A percentile compares a stretch with the other conserved stretches of the same genome.
phyloP scores from a whole-genome alignment of 148 eudicot genomes.

The Pharnaceum exiguum region DNA sequence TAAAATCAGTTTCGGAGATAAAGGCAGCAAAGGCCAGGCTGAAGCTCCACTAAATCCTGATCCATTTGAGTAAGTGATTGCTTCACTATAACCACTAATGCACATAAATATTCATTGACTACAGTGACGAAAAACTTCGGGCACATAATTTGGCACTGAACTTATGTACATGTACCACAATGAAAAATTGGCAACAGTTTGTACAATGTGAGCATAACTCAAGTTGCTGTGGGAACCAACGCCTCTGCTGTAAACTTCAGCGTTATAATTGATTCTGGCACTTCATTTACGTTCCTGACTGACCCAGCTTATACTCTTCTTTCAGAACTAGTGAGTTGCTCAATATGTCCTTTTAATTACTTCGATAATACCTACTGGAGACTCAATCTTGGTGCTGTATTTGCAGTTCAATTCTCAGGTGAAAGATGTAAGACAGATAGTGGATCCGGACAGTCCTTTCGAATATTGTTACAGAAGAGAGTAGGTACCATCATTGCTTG shows the following conservation, averaged over 20 bases:
- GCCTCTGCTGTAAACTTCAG: conserved; percentile 30
- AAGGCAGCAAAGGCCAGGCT: conserved; percentile 55
- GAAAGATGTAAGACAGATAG: conserved; percentile 28
- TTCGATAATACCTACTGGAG: background rate
- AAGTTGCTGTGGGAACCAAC: conserved; percentile 44
- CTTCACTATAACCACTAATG: background rate
- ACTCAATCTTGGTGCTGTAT: background rate
- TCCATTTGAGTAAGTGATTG: conserved; percentile 37
- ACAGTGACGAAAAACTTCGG: too few species aligned
- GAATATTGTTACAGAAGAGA: conserved; percentile 47
- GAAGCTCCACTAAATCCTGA: conserved; percentile 58
- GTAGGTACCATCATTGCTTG: conserved; percentile 18
- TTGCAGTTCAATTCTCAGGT: conserved; percentile 56
- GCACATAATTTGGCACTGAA: background rate
- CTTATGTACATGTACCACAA: background rate
- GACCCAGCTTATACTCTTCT: conserved; percentile 71
- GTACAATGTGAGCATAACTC: conserved; percentile 59
- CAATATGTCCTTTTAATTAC: background rate
- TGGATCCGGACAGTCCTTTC: conserved; percentile 34
- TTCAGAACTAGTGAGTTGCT: conserved; percentile 48
- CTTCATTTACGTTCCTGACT: conserved; percentile 73
- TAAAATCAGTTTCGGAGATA: conserved; percentile 86
- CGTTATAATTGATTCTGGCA: conserved; percentile 78
- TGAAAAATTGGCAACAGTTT: conserved; percentile 21
- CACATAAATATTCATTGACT: background rate